A percentile compares a stretch with the other conserved stretches of the same genome.
Evolutionary conservation across 2,329 filamentous ascomycete species (phyloP).

Genomic region (Dissoconium aciculare): DNA sequence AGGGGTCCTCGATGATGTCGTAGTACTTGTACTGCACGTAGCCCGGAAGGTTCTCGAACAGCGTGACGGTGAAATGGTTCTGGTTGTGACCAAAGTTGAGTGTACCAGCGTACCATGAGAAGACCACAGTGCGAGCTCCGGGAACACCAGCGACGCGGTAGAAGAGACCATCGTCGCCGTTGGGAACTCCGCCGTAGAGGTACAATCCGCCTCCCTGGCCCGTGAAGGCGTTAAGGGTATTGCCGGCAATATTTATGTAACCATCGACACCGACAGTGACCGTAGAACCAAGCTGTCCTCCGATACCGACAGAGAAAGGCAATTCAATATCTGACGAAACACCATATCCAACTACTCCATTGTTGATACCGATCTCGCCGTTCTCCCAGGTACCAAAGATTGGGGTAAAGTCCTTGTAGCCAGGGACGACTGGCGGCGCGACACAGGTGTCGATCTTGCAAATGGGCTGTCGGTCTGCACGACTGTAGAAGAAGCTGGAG

Average conservation of each 20-base stretch:
- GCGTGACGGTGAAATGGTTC: slow-evolving; percentile 1
- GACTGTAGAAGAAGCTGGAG: slow-evolving; percentile 1
- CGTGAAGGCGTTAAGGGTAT: not conserved
- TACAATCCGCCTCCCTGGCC: not conserved
- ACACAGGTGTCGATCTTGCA: slow-evolving; percentile 1
- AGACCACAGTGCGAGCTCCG: not conserved
- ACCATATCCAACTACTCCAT: not conserved
- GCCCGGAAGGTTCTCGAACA: not conserved
- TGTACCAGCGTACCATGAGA: not conserved
- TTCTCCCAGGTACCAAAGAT: not conserved
- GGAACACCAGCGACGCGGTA: not conserved
- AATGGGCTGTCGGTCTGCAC: not conserved
- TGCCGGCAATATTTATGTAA: not conserved
- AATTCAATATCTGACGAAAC: not conserved
- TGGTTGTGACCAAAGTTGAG: not conserved
- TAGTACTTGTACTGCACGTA: not conserved
- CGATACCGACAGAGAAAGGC: not conserved
- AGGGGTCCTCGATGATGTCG: not conserved
- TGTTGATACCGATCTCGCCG: slow-evolving; percentile 1
- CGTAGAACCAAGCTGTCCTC: not conserved
- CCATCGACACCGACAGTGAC: not conserved
- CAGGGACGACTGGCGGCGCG: not conserved
- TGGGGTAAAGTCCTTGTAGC: not conserved
- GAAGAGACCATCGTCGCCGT: not conserved
- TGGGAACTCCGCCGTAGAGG: not conserved